These are phyloP conservation scores for Phytophthora europaea DNA, from an alignment of 352 stramenopile genomes.

Conservation along the genomic window DNA sequence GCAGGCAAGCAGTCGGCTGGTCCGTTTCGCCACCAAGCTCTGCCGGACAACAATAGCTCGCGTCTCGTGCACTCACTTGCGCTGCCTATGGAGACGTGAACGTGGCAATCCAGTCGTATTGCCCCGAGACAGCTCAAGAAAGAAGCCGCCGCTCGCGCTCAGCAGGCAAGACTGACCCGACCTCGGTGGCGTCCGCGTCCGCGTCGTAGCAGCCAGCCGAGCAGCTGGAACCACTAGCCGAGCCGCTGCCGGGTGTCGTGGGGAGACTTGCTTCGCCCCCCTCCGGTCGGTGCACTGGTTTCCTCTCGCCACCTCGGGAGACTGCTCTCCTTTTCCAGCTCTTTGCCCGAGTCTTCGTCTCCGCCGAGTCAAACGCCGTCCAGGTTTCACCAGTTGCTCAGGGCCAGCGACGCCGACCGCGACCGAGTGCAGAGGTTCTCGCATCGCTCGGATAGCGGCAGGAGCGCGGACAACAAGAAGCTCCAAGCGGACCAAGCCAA, in stretches of 20 bases:
- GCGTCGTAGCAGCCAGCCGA: background rate
- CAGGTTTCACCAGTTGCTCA: conserved; percentile 13
- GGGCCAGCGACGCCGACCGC: conserved; percentile 14
- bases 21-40: conserved; percentile 33
- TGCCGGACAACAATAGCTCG: conserved; percentile 35
- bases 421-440: conserved; percentile 38
- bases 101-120: conserved; percentile 30
- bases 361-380: conserved; percentile 10
- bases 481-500: conserved; percentile 4
- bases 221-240: conserved; percentile 7
- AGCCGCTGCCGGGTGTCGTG: conserved; percentile 21
- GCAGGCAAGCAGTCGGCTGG: background rate
- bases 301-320: conserved; percentile 30
- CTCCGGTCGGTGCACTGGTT: conserved; percentile 22
- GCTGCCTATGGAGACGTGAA: conserved; percentile 30
- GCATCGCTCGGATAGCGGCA: conserved; percentile 33
- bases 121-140: conserved; percentile 20
- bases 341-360: conserved; percentile 18
- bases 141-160: background rate
- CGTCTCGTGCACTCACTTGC: conserved; percentile 2
- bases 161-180: conserved; percentile 5
- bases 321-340: conserved; percentile 39
- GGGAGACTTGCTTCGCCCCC: conserved; percentile 32
- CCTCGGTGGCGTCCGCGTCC: too few species aligned
- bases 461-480: conserved; percentile 20